Percentiles rank a stretch among this genome's conserved stretches.
Conservation (phyloP, 2,329 filamentous ascomycete species). For the Fusarium cicatricum region DNA sequence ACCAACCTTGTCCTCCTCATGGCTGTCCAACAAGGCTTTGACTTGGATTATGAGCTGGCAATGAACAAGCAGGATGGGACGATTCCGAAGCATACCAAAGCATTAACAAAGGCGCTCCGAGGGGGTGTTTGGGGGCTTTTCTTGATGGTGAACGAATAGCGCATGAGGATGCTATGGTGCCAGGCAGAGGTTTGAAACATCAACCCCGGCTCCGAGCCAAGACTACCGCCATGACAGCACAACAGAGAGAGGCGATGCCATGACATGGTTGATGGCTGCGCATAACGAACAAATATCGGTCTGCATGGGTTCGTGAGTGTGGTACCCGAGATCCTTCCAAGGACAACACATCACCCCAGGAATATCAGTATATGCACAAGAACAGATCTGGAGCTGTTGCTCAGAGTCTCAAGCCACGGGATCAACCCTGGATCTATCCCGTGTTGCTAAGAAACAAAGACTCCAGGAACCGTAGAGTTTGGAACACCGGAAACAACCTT, state of each 20-base stretch:
- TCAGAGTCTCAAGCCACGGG: neutral
- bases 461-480: slow-evolving; percentile 1
- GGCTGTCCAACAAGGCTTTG: slow-evolving; percentile 25
- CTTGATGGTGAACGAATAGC: slow-evolving; percentile 1
- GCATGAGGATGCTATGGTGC: slow-evolving; percentile 28
- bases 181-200: slow-evolving; percentile 23
- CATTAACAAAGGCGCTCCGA: slow-evolving; percentile 9
- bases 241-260: slow-evolving; percentile 23
- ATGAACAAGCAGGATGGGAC: slow-evolving; percentile 20
- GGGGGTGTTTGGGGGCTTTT: neutral
- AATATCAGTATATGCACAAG: neutral
- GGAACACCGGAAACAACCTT: neutral
- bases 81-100: slow-evolving; percentile 16
- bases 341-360: slow-evolving; percentile 14
- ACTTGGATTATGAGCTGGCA: slow-evolving; percentile 21
- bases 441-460: slow-evolving; percentile 2
- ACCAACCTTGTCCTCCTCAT: slow-evolving; percentile 13
- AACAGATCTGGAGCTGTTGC: slow-evolving; percentile 14
- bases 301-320: slow-evolving; percentile 18
- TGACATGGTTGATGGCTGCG: slow-evolving; percentile 12
- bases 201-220: slow-evolving; percentile 26
- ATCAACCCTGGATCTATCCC: slow-evolving; percentile 1
- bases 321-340: slow-evolving; percentile 3
- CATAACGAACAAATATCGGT: slow-evolving; percentile 28
- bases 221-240: slow-evolving; percentile 24